phyloP scores from a whole-genome alignment of 345 rosid genomes.

The Salix brachista region DNA sequence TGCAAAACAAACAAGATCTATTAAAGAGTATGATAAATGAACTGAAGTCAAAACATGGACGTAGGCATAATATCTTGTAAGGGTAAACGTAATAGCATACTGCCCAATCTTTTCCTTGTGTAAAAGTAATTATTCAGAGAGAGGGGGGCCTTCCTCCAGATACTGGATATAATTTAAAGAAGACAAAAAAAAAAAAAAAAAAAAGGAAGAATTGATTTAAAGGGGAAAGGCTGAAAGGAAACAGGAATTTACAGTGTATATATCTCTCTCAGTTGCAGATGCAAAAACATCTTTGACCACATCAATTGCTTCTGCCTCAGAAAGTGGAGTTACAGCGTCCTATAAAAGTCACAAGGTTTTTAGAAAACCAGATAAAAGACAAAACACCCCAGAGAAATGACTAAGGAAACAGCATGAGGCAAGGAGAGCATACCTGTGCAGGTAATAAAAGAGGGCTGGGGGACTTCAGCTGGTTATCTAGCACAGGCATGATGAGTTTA shows the following conservation, averaged over 20 bases:
- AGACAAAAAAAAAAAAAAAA: too few species aligned
- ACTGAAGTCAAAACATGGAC: neutral
- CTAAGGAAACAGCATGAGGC: neutral
- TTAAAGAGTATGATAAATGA: neutral
- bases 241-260: constrained; percentile 70
- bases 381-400: neutral
- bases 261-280: constrained; percentile 96
- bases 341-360: constrained; percentile 22
- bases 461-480: constrained; percentile 92
- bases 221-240: neutral
- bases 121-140: neutral
- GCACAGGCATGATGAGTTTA: constrained; percentile 85
- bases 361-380: constrained; percentile 1
- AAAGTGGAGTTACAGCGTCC: constrained; percentile 95
- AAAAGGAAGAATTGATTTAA: neutral
- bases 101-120: neutral
- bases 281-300: constrained; percentile 87
- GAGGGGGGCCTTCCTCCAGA: neutral
- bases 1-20: constrained; percentile 18
- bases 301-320: constrained; percentile 83
- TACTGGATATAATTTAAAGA: neutral
- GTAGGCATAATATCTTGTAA: neutral
- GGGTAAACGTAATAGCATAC: neutral
- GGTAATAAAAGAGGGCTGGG: constrained; percentile 97
- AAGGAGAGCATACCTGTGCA: constrained; percentile 42